These are phyloP conservation scores for Alternaria atra DNA, from an alignment of 2,329 filamentous ascomycete species.

Conservation along the genomic window DNA sequence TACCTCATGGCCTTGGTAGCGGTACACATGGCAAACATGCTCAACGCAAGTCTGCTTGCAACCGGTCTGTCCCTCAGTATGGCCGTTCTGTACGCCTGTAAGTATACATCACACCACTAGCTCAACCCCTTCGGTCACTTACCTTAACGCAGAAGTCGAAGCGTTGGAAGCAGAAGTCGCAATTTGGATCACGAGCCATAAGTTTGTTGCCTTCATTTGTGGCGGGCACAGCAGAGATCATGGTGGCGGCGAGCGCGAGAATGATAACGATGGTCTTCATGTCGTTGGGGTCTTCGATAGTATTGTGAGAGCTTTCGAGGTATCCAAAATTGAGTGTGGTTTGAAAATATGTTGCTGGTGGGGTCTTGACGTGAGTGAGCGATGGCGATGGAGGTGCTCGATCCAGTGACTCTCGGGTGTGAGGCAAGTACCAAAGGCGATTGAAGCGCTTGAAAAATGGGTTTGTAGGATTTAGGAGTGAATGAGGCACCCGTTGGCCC, in stretches of 20 bases:
- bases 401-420: not conserved
- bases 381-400: not conserved
- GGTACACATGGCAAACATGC: slow-evolving; percentile 23
- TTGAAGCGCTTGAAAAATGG: not conserved
- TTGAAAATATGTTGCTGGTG: not conserved
- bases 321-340: not conserved
- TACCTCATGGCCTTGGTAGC: slow-evolving; percentile 8
- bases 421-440: not conserved
- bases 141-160: slow-evolving; percentile 25
- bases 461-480: not conserved
- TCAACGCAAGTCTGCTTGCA: slow-evolving; percentile 25
- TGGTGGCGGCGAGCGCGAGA: slow-evolving; percentile 2
- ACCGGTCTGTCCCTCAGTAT: slow-evolving; percentile 16
- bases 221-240: not conserved
- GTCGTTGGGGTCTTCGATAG: not conserved
- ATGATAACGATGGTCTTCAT: not conserved
- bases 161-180: slow-evolving; percentile 8
- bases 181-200: slow-evolving; percentile 8
- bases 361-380: not conserved
- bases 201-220: not conserved
- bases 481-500: not conserved
- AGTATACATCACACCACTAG: not conserved
- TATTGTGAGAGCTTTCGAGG: not conserved
- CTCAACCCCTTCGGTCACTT: not conserved
- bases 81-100: slow-evolving; percentile 19